Percentiles rank a stretch among this genome's conserved stretches.
These are phyloP conservation scores for Cadophora gregata DNA, from an alignment of 2,329 filamentous ascomycete genomes.

Conservation along the genomic window DNA sequence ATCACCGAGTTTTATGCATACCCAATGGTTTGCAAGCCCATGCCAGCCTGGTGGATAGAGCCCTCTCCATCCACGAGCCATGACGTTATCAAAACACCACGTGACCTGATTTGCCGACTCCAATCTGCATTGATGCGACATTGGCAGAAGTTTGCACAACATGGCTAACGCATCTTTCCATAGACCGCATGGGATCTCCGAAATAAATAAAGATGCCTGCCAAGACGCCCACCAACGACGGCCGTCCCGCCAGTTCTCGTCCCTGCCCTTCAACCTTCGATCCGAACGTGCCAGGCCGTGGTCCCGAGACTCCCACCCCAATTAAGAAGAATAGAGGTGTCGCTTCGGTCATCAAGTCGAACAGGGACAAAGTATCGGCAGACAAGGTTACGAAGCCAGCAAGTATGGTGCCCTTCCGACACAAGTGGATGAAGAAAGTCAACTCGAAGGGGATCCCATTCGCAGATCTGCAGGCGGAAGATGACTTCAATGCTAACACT, in stretches of 20 bases:
- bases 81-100: conserved; percentile 11
- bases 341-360: neutral
- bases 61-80: neutral
- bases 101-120: neutral
- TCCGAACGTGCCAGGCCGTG: neutral
- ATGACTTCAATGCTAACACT: conserved; percentile 4
- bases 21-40: neutral
- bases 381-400: conserved; percentile 21
- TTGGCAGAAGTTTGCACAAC: neutral
- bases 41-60: neutral
- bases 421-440: conserved; percentile 20
- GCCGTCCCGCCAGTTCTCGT: conserved; percentile 11
- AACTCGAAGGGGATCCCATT: conserved; percentile 10
- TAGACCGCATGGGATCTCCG: neutral
- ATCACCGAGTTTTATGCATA: no score
- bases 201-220: conserved; percentile 11
- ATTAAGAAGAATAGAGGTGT: neutral
- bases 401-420: conserved; percentile 21
- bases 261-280: conserved; percentile 8
- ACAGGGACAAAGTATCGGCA: conserved; percentile 9
- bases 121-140: neutral
- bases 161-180: neutral
- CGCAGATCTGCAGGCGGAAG: neutral
- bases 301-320: neutral
- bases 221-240: conserved; percentile 1